These are phyloP conservation scores for Aspergillus sclerotioniger DNA, from an alignment of 495 filamentous ascomycete genomes.

Conservation along the genomic window DNA sequence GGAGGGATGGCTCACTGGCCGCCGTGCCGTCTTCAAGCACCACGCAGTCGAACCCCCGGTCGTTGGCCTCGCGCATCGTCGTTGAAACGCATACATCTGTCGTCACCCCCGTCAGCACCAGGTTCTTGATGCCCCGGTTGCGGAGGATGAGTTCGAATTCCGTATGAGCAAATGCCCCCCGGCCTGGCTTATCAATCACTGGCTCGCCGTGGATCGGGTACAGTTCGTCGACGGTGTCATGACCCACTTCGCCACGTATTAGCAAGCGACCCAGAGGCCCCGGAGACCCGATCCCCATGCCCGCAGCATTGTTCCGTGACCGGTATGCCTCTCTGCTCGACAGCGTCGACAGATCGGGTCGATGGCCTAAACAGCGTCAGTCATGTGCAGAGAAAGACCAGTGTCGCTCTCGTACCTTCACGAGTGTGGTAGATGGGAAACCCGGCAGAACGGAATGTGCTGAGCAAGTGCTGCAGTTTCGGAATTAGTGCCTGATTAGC, in stretches of 20 bases:
- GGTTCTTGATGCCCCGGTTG: constrained; percentile 63
- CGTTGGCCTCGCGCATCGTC: constrained; percentile 69
- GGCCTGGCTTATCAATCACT: constrained; percentile 67
- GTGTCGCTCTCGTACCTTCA: constrained; percentile 41
- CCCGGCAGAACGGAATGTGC: constrained; percentile 54
- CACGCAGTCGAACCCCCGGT: constrained; percentile 72
- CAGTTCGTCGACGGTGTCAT: constrained; percentile 61
- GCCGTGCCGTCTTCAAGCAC: constrained; percentile 53
- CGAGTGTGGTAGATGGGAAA: constrained; percentile 68
- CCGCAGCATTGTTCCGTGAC: constrained; percentile 51
- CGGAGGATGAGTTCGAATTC: constrained; percentile 60
- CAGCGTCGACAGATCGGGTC: constrained; percentile 58
- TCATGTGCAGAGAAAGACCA: background rate
- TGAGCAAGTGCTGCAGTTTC: constrained; percentile 51
- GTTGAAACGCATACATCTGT: constrained; percentile 70
- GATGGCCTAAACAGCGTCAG: constrained; percentile 52
- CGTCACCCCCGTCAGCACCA: constrained; percentile 65
- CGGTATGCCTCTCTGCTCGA: constrained; percentile 55
- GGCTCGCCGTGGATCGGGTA: constrained; percentile 55
- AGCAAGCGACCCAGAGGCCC: constrained; percentile 64
- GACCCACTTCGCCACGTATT: constrained; percentile 62
- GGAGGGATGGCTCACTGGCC: constrained; percentile 48
- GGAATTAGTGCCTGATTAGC: constrained; percentile 55
- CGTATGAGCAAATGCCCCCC: constrained; percentile 65
- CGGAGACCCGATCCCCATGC: constrained; percentile 57